Percentiles rank a stretch among this genome's conserved stretches.
These are phyloP conservation scores for Schizosaccharomyces octosporus DNA, from an alignment of 805 yeast genomes.

Conservation along the genomic window DNA sequence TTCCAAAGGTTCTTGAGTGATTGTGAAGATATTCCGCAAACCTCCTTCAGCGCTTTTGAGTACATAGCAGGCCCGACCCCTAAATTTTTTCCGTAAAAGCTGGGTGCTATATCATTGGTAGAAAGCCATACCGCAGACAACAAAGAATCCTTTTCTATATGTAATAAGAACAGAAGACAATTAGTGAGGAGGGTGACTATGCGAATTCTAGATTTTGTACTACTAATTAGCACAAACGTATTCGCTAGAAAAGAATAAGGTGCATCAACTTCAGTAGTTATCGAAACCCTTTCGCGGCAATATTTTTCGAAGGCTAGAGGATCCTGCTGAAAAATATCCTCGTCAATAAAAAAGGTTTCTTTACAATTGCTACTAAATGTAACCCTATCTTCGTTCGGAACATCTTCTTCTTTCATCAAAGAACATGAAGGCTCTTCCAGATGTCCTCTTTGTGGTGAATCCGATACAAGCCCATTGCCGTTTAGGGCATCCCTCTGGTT, in stretches of 20 bases:
- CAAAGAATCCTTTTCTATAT: constrained; percentile 5
- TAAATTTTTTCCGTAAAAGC: constrained; percentile 7
- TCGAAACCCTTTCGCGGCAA: background rate
- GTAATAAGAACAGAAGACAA: constrained; percentile 5
- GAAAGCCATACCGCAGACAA: constrained; percentile 9
- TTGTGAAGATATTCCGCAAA: constrained; percentile 7
- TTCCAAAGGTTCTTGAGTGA: constrained; percentile 6
- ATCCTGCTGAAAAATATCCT: background rate
- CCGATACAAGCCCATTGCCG: no score
- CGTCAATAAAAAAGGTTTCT: background rate
- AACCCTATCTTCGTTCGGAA: no score
- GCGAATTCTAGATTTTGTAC: constrained; percentile 9
- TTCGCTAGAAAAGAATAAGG: constrained; percentile 7
- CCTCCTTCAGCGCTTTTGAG: constrained; percentile 5
- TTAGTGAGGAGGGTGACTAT: constrained; percentile 8
- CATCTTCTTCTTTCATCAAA: no score
- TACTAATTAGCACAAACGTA: constrained; percentile 5
- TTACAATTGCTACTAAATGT: no score
- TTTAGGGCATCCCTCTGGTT: background rate
- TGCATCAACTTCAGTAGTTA: background rate
- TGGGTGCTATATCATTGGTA: constrained; percentile 9
- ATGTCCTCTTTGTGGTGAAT: background rate
- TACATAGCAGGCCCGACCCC: constrained; percentile 9
- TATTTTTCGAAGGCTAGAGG: background rate
- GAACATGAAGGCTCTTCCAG: background rate